phyloP scores from a whole-genome alignment of 345 rosid species.

The Iberis pinnata region DNA sequence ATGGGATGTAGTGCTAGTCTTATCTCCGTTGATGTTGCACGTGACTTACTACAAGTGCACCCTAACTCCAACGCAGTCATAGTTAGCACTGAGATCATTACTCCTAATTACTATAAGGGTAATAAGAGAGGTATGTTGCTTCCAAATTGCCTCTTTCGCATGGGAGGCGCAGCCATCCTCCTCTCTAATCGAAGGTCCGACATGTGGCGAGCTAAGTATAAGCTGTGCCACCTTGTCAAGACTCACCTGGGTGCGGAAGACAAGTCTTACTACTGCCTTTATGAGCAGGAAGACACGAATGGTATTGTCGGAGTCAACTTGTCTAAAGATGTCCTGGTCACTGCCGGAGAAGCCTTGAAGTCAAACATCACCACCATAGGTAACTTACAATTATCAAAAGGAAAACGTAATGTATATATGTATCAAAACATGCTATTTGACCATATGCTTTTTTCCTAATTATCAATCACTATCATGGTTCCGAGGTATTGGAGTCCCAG shows the following conservation, averaged over 20 bases:
- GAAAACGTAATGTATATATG: too few species aligned
- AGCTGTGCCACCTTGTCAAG: slow-evolving; percentile 57
- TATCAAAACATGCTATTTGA: too few species aligned
- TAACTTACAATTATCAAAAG: too few species aligned
- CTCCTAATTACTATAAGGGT: slow-evolving; percentile 60
- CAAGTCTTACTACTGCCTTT: slow-evolving; percentile 57
- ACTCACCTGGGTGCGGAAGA: slow-evolving; percentile 71
- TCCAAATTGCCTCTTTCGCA: slow-evolving; percentile 74
- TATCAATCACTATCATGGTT: too few species aligned
- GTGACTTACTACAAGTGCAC: slow-evolving; percentile 61
- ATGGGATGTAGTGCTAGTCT: slow-evolving; percentile 85
- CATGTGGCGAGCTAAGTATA: slow-evolving; percentile 57
- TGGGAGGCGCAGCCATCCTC: slow-evolving; percentile 68
- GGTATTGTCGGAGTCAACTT: slow-evolving; percentile 54
- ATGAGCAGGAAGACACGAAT: slow-evolving; percentile 62
- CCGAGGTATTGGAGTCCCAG: too few species aligned
- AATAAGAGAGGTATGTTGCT: slow-evolving; percentile 73
- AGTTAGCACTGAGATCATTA: slow-evolving; percentile 69
- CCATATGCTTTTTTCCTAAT: too few species aligned
- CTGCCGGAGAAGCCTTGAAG: slow-evolving; percentile 72
- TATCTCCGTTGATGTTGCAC: slow-evolving; percentile 64
- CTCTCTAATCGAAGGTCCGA: slow-evolving; percentile 55
- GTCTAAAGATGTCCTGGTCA: slow-evolving; percentile 71
- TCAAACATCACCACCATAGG: slow-evolving; percentile 75
- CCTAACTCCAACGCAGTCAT: slow-evolving; percentile 61